Percentiles rank a stretch among this genome's conserved stretches.
These are phyloP conservation scores for Hibiscus mutabilis DNA, from an alignment of 345 rosid genomes.

Conservation along the genomic window DNA sequence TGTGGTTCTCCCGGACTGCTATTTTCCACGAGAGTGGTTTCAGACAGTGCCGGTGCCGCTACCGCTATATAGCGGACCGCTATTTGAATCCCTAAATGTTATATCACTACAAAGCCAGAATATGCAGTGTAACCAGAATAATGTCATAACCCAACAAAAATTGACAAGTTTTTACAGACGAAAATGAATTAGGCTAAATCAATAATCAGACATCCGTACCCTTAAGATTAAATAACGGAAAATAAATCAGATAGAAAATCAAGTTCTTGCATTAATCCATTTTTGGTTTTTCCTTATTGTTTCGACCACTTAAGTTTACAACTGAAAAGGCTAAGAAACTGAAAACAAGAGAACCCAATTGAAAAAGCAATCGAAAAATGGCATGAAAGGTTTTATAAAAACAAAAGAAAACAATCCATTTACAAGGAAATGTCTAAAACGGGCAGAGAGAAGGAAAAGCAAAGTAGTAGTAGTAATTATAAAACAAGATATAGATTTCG, in stretches of 20 bases:
- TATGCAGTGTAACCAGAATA: neutral
- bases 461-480: neutral
- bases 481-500: neutral
- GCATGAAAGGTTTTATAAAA: neutral
- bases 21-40: too few species aligned
- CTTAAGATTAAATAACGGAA: too few species aligned
- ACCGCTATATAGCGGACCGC: too few species aligned
- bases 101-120: neutral
- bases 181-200: too few species aligned
- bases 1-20: too few species aligned
- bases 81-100: too few species aligned
- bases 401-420: neutral
- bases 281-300: neutral
- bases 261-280: neutral
- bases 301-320: neutral
- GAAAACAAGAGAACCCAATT: conserved; percentile 1
- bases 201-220: too few species aligned
- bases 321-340: neutral
- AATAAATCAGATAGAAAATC: neutral
- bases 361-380: neutral
- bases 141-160: neutral
- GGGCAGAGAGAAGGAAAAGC: neutral
- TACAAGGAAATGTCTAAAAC: neutral
- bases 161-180: too few species aligned
- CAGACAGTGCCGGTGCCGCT: too few species aligned